Conservation (phyloP, 2,329 filamentous ascomycete species). For the Clonostachys byssicola region DNA sequence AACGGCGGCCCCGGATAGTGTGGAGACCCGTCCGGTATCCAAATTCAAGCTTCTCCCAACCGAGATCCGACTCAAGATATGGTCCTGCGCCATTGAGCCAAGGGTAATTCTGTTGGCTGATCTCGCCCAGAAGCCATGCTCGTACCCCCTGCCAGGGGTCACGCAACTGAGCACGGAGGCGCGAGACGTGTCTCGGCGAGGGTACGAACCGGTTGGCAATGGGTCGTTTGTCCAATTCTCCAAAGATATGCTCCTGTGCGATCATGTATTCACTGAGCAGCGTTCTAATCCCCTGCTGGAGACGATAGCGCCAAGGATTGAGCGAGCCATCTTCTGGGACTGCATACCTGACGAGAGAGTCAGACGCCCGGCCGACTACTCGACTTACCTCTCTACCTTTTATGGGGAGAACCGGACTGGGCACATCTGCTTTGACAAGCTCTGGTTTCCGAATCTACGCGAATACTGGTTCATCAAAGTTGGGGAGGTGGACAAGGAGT, state of each 20-base stretch:
- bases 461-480: conserved; percentile 33
- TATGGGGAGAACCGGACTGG: conserved; percentile 21
- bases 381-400: conserved; percentile 23
- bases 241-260: conserved; percentile 29
- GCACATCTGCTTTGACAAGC: conserved; percentile 26
- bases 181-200: conserved; percentile 22
- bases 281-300: conserved; percentile 20
- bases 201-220: conserved; percentile 24
- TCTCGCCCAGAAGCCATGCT: conserved; percentile 17
- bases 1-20: no score
- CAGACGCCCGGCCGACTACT: conserved; percentile 23
- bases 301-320: conserved; percentile 22
- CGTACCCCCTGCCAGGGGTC: conserved; percentile 26
- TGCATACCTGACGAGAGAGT: conserved; percentile 30
- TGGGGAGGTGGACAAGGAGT: conserved; percentile 27
- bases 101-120: conserved; percentile 27
- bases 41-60: conserved; percentile 17
- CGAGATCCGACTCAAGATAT: conserved; percentile 30
- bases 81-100: conserved; percentile 27
- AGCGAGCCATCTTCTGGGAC: conserved; percentile 30
- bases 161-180: conserved; percentile 28
- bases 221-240: conserved; percentile 30
- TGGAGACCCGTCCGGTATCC: no score
- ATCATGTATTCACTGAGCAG: conserved; percentile 26
- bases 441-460: conserved; percentile 31